A percentile compares a stretch with the other conserved stretches of the same genome.
phyloP scores from a whole-genome alignment of 2,329 filamentous ascomycete species.

The Celoporthe dispersa region DNA sequence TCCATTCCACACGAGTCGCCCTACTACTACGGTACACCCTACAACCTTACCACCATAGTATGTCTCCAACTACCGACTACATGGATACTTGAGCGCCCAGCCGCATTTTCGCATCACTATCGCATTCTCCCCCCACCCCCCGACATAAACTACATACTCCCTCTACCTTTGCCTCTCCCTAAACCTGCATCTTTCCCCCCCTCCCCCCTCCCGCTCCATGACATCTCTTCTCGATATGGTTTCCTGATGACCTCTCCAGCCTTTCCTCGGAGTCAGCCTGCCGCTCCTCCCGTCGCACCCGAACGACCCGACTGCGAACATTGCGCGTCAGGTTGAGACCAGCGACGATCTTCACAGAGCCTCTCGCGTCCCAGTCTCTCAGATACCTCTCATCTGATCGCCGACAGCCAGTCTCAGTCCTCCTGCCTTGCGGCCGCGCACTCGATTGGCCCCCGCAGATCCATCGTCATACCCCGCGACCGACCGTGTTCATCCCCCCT shows the following conservation, averaged over 20 bases:
- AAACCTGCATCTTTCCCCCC: not conserved
- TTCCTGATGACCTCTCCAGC: conserved; percentile 11
- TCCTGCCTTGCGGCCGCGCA: not conserved
- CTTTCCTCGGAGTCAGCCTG: conserved; percentile 1
- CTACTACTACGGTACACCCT: conserved; percentile 3
- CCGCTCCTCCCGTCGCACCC: conserved; percentile 6
- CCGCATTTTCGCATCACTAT: not conserved
- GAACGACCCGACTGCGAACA: conserved; percentile 10
- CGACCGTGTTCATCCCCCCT: not conserved
- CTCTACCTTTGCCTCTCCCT: not conserved
- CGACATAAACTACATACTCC: not conserved
- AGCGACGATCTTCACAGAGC: not conserved
- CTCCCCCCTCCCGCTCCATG: not conserved
- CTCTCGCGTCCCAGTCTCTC: not conserved
- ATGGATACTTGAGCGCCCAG: not conserved
- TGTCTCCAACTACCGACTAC: conserved; percentile 6
- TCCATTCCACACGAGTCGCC: not conserved
- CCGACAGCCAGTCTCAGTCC: not conserved
- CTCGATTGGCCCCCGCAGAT: not conserved
- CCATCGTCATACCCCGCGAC: not conserved
- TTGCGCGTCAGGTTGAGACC: conserved; percentile 6
- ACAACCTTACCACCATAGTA: not conserved
- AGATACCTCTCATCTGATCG: not conserved
- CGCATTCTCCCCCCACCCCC: not conserved
- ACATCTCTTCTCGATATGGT: not conserved